phyloP scores from a whole-genome alignment of 306 rosid genomes.

The Inga leiocalycina region DNA sequence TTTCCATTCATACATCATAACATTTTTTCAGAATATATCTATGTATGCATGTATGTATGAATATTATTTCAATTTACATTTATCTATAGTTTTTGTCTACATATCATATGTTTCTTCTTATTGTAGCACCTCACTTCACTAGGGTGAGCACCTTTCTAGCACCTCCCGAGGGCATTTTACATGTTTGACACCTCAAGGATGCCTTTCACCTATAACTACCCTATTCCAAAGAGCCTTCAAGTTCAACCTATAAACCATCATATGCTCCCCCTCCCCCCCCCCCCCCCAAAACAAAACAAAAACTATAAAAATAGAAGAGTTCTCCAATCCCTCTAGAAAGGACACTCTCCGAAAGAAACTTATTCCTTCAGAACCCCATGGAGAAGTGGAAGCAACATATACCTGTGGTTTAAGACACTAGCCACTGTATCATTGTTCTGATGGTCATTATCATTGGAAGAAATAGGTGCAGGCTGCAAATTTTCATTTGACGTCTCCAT shows the following conservation, averaged over 20 bases:
- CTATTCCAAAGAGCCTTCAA: neutral
- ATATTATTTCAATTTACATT: neutral
- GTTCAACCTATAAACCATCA: neutral
- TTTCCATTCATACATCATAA: neutral
- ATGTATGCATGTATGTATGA: neutral
- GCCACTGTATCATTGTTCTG: constrained; percentile 37
- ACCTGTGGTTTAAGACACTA: constrained; percentile 43
- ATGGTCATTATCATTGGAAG: constrained; percentile 49
- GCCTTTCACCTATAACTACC: neutral
- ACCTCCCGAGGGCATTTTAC: neutral
- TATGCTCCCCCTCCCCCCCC: neutral
- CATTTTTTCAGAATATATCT: neutral
- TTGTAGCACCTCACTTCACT: neutral
- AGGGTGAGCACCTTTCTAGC: neutral
- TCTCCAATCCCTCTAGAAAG: neutral
- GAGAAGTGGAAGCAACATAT: neutral
- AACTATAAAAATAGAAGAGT: neutral
- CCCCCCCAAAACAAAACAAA: neutral
- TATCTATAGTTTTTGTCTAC: neutral
- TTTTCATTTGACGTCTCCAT: constrained; percentile 62
- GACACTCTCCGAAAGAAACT: neutral
- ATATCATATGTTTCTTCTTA: neutral
- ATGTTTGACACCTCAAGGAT: neutral
- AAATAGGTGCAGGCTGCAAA: constrained; percentile 34
- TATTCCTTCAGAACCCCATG: neutral